These are phyloP conservation scores for Lepiota brunneoincarnata DNA, from an alignment of 768 basidiomycete genomes.

Conservation along the genomic window DNA sequence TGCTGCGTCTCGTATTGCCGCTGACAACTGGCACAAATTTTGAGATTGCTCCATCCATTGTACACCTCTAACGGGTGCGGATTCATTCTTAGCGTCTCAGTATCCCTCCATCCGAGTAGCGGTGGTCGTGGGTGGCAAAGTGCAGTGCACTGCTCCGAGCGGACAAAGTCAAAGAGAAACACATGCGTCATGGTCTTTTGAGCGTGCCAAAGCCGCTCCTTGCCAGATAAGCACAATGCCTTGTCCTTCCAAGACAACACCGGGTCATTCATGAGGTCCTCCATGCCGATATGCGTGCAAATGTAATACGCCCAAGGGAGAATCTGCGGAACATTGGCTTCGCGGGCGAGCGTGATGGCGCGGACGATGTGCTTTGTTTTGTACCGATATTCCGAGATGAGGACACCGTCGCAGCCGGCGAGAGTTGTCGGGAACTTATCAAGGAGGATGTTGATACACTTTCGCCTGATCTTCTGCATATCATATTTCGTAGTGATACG, in stretches of 20 bases:
- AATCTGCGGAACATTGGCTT: constrained; percentile 36
- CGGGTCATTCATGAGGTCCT: constrained; percentile 30
- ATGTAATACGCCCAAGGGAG: constrained; percentile 47
- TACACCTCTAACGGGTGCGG: constrained; percentile 39
- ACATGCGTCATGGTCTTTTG: constrained; percentile 35
- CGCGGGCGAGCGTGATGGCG: constrained; percentile 38
- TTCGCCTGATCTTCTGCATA: constrained; percentile 32
- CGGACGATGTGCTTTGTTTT: constrained; percentile 34
- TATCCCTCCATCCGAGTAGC: constrained; percentile 23
- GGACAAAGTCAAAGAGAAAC: constrained; percentile 34
- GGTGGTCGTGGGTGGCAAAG: constrained; percentile 26
- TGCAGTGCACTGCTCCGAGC: constrained; percentile 24
- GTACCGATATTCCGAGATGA: constrained; percentile 33
- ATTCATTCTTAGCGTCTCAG: constrained; percentile 30
- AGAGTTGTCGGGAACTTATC: constrained; percentile 41
- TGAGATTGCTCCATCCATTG: constrained; percentile 29
- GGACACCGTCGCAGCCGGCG: constrained; percentile 35
- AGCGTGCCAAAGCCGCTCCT: constrained; percentile 36
- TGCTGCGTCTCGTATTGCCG: constrained; percentile 28
- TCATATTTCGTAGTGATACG: constrained; percentile 44
- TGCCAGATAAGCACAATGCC: constrained; percentile 38
- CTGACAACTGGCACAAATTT: constrained; percentile 31
- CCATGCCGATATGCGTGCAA: constrained; percentile 35
- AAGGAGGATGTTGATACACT: constrained; percentile 36
- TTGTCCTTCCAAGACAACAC: constrained; percentile 40